Percentiles rank a stretch among this genome's conserved stretches.
Evolutionary conservation across 176 grass and related monocot species (phyloP).

Genomic region (Juncus effusus): DNA sequence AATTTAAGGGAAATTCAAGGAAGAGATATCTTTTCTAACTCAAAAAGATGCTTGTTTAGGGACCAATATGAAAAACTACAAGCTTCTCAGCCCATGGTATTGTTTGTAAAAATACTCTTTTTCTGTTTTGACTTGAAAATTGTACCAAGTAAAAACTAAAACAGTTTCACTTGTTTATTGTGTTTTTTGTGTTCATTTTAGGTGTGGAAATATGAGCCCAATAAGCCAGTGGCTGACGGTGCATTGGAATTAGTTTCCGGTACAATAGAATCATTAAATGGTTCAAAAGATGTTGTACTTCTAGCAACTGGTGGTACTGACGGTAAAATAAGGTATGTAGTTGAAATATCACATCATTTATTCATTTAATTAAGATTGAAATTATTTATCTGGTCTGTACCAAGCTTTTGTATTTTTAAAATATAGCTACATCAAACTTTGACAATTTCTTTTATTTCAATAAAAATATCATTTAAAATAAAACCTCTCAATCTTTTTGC

Average conservation of each 20-base stretch:
- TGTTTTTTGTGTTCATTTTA: conserved; percentile 13
- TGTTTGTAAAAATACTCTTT: not conserved
- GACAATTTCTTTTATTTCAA: too few species aligned
- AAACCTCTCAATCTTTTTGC: not conserved
- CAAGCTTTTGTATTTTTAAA: too few species aligned
- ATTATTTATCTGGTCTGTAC: too few species aligned
- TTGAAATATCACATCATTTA: too few species aligned
- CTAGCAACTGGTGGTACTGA: conserved; percentile 1
- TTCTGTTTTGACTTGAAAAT: not conserved
- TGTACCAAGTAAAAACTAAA: not conserved
- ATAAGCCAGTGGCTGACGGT: not conserved
- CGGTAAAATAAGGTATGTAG: conserved; percentile 8
- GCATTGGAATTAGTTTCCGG: conserved; percentile 11
- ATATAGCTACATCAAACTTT: too few species aligned
- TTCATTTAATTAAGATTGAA: too few species aligned
- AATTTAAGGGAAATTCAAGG: conserved; percentile 24
- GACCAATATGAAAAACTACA: conserved; percentile 13
- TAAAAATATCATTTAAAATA: too few species aligned
- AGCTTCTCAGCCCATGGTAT: conserved; percentile 19
- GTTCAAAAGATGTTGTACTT: conserved; percentile 4
- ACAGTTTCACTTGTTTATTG: not conserved
- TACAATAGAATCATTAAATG: conserved; percentile 9
- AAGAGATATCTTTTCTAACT: conserved; percentile 19
- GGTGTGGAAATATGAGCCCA: conserved; percentile 15
- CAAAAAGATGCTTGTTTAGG: not conserved